Evolutionary conservation across 495 filamentous ascomycete species (phyloP).

Genomic region (Penicillium coffeae): DNA sequence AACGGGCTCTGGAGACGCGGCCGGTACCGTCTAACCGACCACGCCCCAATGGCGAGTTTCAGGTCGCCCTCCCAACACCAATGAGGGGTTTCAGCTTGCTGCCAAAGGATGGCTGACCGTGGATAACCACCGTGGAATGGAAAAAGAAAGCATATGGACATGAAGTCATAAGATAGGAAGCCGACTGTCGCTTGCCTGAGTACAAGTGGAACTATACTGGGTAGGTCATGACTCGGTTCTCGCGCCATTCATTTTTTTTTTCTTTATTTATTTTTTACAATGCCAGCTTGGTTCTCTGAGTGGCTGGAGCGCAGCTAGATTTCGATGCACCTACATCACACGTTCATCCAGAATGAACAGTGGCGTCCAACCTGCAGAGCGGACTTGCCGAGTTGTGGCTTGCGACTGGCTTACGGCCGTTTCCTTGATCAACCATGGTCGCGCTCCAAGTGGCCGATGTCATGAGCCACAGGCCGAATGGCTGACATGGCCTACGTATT

Average conservation of each 20-base stretch:
- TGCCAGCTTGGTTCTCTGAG: not conserved
- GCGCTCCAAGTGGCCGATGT: slow-evolving; percentile 16
- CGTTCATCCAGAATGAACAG: slow-evolving; percentile 4
- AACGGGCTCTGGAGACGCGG: no score
- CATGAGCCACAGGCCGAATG: no score
- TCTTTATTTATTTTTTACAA: not conserved
- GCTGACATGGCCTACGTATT: no score
- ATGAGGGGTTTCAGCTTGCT: slow-evolving; percentile 2
- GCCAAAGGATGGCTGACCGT: slow-evolving; percentile 2
- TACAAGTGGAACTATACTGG: no score
- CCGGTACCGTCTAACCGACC: not conserved
- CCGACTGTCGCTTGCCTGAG: not conserved
- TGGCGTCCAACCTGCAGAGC: slow-evolving; percentile 24
- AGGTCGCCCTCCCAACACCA: slow-evolving; percentile 9
- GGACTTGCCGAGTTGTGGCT: not conserved
- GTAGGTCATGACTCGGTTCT: not conserved
- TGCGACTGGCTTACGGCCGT: slow-evolving; percentile 9
- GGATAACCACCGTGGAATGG: slow-evolving; percentile 10
- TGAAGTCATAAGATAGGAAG: no score
- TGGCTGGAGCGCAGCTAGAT: not conserved
- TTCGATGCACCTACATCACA: slow-evolving; percentile 13
- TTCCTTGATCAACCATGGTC: slow-evolving; percentile 16
- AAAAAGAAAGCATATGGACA: not conserved
- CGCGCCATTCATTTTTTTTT: slow-evolving; percentile 1
- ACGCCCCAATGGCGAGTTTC: slow-evolving; percentile 7